Conservation (phyloP, 768 basidiomycete genomes). For the Pulveroboletus sp. region DNA sequence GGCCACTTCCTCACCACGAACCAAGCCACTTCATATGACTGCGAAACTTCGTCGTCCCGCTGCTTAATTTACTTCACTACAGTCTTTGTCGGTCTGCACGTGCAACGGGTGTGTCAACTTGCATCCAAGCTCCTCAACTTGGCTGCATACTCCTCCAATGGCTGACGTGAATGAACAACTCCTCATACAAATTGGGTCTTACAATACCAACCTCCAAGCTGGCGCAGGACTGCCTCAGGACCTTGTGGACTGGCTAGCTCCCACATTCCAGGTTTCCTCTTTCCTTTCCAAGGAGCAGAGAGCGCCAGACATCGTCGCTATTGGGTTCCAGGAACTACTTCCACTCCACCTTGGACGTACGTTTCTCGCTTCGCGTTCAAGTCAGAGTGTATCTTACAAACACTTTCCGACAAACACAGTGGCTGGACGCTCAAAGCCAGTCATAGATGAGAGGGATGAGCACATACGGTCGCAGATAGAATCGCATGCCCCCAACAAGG, state of each 20-base stretch:
- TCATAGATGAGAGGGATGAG: constrained; percentile 62
- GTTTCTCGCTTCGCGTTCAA: constrained; percentile 29
- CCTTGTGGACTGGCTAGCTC: constrained; percentile 87
- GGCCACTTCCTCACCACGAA: no score
- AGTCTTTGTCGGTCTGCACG: background rate
- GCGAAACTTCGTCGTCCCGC: background rate
- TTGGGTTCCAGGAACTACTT: constrained; percentile 91
- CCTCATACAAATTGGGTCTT: constrained; percentile 79
- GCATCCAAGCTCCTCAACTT: background rate
- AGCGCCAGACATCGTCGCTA: constrained; percentile 82
- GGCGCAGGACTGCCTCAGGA: constrained; percentile 71
- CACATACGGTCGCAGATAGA: constrained; percentile 77
- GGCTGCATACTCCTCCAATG: constrained; percentile 4
- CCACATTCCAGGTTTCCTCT: constrained; percentile 70
- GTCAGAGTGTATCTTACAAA: background rate
- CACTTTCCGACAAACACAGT: constrained; percentile 41
- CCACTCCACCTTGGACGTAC: constrained; percentile 83
- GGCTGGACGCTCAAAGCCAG: constrained; percentile 65
- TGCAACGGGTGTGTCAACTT: background rate
- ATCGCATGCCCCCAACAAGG: constrained; percentile 62
- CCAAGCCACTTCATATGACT: background rate
- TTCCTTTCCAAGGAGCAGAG: constrained; percentile 59
- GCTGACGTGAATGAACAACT: constrained; percentile 29
- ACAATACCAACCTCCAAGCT: constrained; percentile 89
- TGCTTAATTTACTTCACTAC: background rate